Evolutionary conservation across 148 eudicot species (phyloP), one percentile per base, ranked within the genome.

Genomic region (Chenopodium berlandieri): DNA sequence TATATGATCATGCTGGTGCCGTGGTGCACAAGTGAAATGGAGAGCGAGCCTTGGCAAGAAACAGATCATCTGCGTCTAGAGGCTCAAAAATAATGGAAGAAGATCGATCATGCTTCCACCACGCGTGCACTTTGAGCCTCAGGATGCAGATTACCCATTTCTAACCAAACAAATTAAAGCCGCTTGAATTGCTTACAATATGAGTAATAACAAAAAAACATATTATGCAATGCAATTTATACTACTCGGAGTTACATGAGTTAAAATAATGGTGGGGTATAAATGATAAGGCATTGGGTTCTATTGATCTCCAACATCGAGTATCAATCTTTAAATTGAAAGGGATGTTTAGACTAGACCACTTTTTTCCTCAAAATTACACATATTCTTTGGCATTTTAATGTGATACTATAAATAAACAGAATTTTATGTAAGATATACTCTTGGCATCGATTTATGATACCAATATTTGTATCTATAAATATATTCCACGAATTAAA

Each of bases 51-150:
- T 62, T 62, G 65, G 65, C 27, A 62, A 62, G 66, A 62, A 62
- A 62, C 66, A 62, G 66, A 20, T 62, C 66, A 62, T 62, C 66
- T 62, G 66, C 66, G n/a, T 20, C 66, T 62, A 62, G 65, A 62
- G 65, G 65, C 65, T 62, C 65, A 62, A 5, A 62, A 62, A 62
- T 22, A 62, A 62, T 22, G 65, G 65, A 1, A 62, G 9, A 20
- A 62, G 25, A 60, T 19, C 10, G 2, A 48, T 48, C 37, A 60
- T 60, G 7, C 65, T 19, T 60, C 65, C 1, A 5, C 2, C 1
- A 7, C 23, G 23, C 25, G 65, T 37, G 44, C 44, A 37, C 11
- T 62, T 62, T 62, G 25, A 62, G 66, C 66, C 66, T 62, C 66
- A 62, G 66, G 66, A 62, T 62, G 66, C 66, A 62, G 66, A 62